phyloP scores from a whole-genome alignment of 2,329 filamentous ascomycete species.

The Xylaria arbuscula region DNA sequence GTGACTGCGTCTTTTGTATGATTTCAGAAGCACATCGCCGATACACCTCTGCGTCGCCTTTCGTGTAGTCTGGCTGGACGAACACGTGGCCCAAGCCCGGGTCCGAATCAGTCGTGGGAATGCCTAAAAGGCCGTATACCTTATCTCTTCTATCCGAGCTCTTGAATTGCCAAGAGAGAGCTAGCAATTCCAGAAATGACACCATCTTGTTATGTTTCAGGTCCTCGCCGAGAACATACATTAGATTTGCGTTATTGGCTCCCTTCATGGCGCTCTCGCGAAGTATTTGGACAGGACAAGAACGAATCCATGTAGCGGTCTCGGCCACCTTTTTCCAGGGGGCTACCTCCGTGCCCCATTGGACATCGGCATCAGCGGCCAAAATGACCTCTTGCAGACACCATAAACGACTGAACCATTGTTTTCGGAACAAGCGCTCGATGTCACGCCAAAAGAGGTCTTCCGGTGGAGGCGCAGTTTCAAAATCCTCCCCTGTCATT shows the following conservation, averaged over 20 bases:
- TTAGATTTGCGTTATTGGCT: not conserved
- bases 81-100: not conserved
- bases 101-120: not conserved
- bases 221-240: not conserved
- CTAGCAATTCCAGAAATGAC: not conserved
- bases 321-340: not conserved
- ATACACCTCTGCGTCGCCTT: not conserved
- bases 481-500: not conserved
- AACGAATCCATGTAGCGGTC: not conserved
- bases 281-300: not conserved
- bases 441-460: not conserved
- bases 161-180: not conserved
- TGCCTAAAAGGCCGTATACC: not conserved
- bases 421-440: not conserved
- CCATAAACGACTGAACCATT: slow-evolving; percentile 2
- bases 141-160: not conserved
- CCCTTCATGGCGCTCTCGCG: not conserved
- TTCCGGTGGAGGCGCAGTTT: not conserved
- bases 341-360: not conserved
- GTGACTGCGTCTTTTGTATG: not conserved
- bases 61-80: not conserved
- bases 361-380: not conserved
- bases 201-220: not conserved
- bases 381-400: not conserved
- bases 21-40: not conserved